Base-by-base conservation (phyloP, 257 asterid species). In the Jacaranda copaia region DNA sequence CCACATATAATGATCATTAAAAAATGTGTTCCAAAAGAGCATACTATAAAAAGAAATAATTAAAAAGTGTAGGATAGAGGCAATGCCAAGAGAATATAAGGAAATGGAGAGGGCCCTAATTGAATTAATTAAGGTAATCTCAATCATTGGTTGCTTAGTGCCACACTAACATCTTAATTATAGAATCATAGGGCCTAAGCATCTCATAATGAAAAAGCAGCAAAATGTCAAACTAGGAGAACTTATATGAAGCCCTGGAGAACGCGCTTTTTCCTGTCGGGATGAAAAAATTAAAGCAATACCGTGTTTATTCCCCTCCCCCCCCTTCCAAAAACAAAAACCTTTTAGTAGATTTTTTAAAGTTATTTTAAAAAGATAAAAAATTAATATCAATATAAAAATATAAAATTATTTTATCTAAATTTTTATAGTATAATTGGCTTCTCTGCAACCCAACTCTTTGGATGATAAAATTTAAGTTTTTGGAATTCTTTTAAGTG, bases 121-220 rank as follows among this genome's bases (percentile, higher is more conserved):
- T 72, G 13, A 72, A 64, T 25, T 52, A n/a, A 19, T 38, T 64
- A 59, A 7, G 53, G 35, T 65, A 69, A 80, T 43, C 56, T 55
- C 71, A 55, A 81, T 70, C 18, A 80, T 70, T 75, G 49, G 58
- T 75, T 76, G 81, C 58, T 81, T 75, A 62, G 57, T 56, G 74
- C 38, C 60, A 38, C 67, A 45, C 48, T 63, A 65, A 61, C 20
- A 39, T 42, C 35, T 45, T 67, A 72, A 68, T 48, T 39, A 59
- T 64, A 74, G 67, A 67, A 51, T 51, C 18, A 74, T 60, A 67
- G 58, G 55, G n/a, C 10, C 19, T 71, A 48, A 75, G 74, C 79
- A 83, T 79, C 78, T 72, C 48, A 65, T 79, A 63, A 79, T 79
- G 48, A 65, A 62, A 62, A 61, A 43, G 46, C 19, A 10, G 51